phyloP scores from a whole-genome alignment of 2,329 filamentous ascomycete species.

The Fusarium coffeatum region DNA sequence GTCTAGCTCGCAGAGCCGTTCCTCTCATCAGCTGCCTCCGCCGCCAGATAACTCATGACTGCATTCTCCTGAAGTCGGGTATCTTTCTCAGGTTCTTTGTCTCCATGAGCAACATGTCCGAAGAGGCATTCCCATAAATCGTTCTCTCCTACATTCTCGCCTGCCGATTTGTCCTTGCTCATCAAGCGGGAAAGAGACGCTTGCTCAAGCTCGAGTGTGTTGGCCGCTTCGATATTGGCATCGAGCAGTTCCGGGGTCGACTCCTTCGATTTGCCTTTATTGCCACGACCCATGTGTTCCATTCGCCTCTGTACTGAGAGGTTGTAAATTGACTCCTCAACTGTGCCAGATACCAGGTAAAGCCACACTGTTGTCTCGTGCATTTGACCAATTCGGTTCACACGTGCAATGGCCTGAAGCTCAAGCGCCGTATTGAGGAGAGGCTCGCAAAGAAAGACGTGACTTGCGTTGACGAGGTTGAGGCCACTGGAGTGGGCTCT shows the following conservation, averaged over 20 bases:
- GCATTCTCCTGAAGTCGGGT: constrained; percentile 49
- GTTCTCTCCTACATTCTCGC: constrained; percentile 80
- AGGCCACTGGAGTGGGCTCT: constrained; percentile 89
- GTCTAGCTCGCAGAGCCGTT: constrained; percentile 12
- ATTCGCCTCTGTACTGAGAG: constrained; percentile 83
- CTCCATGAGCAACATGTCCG: constrained; percentile 62
- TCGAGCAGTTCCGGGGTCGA: constrained; percentile 64
- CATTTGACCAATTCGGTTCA: constrained; percentile 92
- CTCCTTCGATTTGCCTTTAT: constrained; percentile 56
- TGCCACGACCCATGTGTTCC: constrained; percentile 72
- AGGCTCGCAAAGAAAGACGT: constrained; percentile 95
- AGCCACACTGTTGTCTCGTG: constrained; percentile 94
- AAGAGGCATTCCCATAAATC: constrained; percentile 94
- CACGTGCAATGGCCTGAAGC: constrained; percentile 92
- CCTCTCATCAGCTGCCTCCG: constrained; percentile 58
- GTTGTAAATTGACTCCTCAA: constrained; percentile 92
- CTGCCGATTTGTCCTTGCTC: constrained; percentile 74
- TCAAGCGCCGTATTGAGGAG: constrained; percentile 93
- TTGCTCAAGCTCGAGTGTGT: constrained; percentile 84
- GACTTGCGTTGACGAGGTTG: constrained; percentile 91
- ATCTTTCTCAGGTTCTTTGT: constrained; percentile 42
- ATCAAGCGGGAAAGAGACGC: constrained; percentile 77
- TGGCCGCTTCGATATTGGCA: constrained; percentile 79
- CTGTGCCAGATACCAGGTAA: constrained; percentile 89
- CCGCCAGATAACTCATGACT: constrained; percentile 58